These are phyloP conservation scores for Sarocladium brachiariae DNA, from an alignment of 2,329 filamentous ascomycete genomes.

Conservation along the genomic window DNA sequence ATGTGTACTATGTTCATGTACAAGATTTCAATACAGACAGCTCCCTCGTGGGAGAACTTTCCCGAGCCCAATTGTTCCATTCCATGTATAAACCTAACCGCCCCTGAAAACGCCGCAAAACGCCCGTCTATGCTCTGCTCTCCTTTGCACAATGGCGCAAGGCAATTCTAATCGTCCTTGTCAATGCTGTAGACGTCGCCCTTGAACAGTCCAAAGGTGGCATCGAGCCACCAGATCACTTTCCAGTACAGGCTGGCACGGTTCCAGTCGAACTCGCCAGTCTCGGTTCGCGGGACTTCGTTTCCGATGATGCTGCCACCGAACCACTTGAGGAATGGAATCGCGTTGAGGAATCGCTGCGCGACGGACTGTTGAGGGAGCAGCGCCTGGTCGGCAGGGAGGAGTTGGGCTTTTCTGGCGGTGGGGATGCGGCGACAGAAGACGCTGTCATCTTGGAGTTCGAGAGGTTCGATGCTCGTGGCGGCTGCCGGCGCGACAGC, in stretches of 20 bases:
- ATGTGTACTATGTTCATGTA: too few relatives aligned
- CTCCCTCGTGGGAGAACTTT: neutral
- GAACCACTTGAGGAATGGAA: conserved; percentile 68
- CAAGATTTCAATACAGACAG: neutral
- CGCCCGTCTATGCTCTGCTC: too few relatives aligned
- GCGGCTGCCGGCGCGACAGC: conserved; percentile 9
- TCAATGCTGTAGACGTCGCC: conserved; percentile 51
- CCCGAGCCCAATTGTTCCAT: too few relatives aligned
- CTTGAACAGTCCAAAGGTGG: conserved; percentile 50
- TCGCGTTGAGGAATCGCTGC: conserved; percentile 56
- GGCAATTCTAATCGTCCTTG: conserved; percentile 44
- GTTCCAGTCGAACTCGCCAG: conserved; percentile 72
- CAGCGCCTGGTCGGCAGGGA: conserved; percentile 64
- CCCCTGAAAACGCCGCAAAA: too few relatives aligned
- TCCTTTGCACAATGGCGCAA: too few relatives aligned
- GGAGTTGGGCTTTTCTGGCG: conserved; percentile 57
- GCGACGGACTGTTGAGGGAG: conserved; percentile 60
- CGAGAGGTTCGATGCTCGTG: conserved; percentile 20
- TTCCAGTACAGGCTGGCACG: conserved; percentile 61
- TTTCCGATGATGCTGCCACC: conserved; percentile 67
- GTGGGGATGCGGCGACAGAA: conserved; percentile 60
- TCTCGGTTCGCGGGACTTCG: conserved; percentile 64
- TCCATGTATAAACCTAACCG: too few relatives aligned
- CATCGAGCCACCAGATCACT: conserved; percentile 57
- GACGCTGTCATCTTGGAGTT: conserved; percentile 28